Percentiles rank a stretch among this genome's conserved stretches.
These are phyloP conservation scores for Psilocybe subaeruginosa DNA, from an alignment of 768 basidiomycete genomes.

Conservation along the genomic window DNA sequence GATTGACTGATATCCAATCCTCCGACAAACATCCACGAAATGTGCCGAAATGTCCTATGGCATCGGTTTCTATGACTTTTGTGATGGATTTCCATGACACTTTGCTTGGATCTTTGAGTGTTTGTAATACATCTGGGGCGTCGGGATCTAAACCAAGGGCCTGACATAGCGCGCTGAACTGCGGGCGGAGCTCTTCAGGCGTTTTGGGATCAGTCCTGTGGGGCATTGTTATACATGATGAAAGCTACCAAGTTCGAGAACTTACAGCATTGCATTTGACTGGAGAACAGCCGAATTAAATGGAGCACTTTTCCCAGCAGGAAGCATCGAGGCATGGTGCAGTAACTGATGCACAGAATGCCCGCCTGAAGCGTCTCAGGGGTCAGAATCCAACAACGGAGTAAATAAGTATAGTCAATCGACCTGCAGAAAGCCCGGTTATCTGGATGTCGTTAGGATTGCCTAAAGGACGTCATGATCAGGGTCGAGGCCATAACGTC, in stretches of 20 bases:
- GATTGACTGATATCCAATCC: constrained; percentile 55
- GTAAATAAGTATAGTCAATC: not conserved
- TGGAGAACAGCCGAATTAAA: constrained; percentile 70
- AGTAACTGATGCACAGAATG: constrained; percentile 79
- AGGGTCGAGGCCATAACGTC: not conserved
- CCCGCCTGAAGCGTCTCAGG: constrained; percentile 44
- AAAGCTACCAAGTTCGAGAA: constrained; percentile 2
- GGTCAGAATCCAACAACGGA: not conserved
- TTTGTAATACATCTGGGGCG: constrained; percentile 48
- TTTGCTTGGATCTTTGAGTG: constrained; percentile 49
- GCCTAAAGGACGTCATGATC: constrained; percentile 37
- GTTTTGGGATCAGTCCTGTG: constrained; percentile 60
- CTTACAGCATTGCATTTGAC: constrained; percentile 76
- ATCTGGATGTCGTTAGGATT: constrained; percentile 63
- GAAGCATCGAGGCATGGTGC: constrained; percentile 68
- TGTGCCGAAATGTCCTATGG: constrained; percentile 58
- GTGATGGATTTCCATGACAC: constrained; percentile 56
- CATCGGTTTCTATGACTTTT: constrained; percentile 59
- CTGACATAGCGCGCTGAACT: constrained; percentile 65
- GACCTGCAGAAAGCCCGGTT: constrained; percentile 75
- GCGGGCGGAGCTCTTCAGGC: constrained; percentile 55
- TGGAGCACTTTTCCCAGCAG: constrained; percentile 57
- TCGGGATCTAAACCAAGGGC: constrained; percentile 59
- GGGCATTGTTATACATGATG: not conserved
- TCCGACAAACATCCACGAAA: constrained; percentile 70